Conservation (phyloP, 2,329 filamentous ascomycete species). For the Paraconiothyrium brasiliense region DNA sequence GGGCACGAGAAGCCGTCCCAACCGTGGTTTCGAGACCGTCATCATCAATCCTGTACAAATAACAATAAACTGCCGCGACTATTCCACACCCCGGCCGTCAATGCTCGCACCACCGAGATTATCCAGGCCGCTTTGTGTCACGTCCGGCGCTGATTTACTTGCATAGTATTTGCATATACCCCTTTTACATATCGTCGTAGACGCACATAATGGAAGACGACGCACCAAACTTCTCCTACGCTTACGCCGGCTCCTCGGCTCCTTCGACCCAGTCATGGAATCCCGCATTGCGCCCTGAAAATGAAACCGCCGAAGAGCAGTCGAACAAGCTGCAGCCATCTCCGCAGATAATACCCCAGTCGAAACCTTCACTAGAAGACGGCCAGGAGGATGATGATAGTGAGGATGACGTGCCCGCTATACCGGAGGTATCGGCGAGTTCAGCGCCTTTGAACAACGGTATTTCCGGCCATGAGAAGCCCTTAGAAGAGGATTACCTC, state of each 20-base stretch:
- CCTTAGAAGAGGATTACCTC: conserved; percentile 48
- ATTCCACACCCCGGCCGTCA: conserved; percentile 7
- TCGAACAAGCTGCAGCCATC: conserved; percentile 26
- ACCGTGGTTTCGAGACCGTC: neutral
- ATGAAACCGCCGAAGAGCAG: conserved; percentile 24
- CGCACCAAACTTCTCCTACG: conserved; percentile 53
- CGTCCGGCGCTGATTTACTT: conserved; percentile 34
- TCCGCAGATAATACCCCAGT: conserved; percentile 20
- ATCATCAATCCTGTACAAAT: neutral
- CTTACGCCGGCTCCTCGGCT: conserved; percentile 40
- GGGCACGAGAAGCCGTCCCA: neutral
- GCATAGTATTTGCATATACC: conserved; percentile 48
- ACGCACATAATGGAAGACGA: conserved; percentile 45
- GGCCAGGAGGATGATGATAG: conserved; percentile 30
- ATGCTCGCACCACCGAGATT: conserved; percentile 22
- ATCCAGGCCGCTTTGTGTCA: conserved; percentile 4
- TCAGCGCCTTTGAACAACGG: conserved; percentile 14
- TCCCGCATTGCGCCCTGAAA: conserved; percentile 62
- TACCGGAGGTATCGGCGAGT: conserved; percentile 16
- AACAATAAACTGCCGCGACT: neutral
- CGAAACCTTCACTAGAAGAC: conserved; percentile 22
- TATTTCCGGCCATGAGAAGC: conserved; percentile 23
- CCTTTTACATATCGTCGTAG: conserved; percentile 37
- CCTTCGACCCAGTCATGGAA: conserved; percentile 59
- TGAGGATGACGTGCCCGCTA: conserved; percentile 25